Conservation (phyloP, 495 filamentous ascomycete species). For the Podospora pseudocomata region DNA sequence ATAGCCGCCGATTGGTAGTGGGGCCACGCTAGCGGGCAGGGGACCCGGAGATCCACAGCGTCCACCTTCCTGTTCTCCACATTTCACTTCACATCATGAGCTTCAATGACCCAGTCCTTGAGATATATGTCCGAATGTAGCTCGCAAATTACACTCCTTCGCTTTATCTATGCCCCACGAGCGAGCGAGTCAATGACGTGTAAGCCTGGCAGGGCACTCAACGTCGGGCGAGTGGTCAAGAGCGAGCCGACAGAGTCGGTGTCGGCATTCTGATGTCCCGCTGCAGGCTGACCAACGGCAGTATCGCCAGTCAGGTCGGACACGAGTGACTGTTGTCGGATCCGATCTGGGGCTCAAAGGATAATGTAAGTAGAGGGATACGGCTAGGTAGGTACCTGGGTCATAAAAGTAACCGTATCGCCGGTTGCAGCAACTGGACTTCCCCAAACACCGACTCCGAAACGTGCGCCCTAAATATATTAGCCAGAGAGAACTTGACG, state of each 20-base stretch:
- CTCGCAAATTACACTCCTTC: neutral
- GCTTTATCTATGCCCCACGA: neutral
- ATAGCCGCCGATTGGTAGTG: neutral
- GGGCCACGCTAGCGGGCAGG: neutral
- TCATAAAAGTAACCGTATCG: neutral
- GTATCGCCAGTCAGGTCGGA: neutral
- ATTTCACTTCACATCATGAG: neutral
- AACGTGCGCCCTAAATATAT: slow-evolving; percentile 11
- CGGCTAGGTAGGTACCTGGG: neutral
- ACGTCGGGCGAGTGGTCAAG: neutral
- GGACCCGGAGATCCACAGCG: neutral
- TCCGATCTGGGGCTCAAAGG: neutral
- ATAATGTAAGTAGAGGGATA: neutral
- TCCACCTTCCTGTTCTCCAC: neutral
- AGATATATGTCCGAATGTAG: neutral
- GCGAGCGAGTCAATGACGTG: neutral
- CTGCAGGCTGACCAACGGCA: neutral
- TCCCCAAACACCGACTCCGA: slow-evolving; percentile 33
- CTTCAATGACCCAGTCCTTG: neutral
- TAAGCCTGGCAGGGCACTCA: neutral
- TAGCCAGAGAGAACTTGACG: slow-evolving; percentile 16
- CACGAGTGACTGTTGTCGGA: neutral
- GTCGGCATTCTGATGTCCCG: neutral
- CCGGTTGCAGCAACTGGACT: slow-evolving; percentile 26
- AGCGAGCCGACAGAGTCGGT: neutral